Percentiles rank a stretch among this genome's conserved stretches.
phyloP scores from a whole-genome alignment of 2,329 filamentous ascomycete species.

The Shiraia sp. region DNA sequence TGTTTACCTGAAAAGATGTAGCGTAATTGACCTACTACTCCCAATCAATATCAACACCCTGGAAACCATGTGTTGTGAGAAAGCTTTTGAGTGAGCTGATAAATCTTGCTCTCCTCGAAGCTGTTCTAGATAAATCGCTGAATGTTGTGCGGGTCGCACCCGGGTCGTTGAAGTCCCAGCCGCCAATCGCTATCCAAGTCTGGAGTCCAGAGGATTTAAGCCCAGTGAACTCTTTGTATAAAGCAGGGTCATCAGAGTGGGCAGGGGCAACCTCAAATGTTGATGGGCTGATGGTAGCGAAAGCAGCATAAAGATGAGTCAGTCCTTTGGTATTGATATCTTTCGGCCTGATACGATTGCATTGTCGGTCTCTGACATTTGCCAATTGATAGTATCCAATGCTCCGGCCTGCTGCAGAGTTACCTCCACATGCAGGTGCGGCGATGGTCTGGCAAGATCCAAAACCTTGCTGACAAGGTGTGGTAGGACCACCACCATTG shows the following conservation, averaged over 20 bases:
- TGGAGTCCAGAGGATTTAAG: conserved; percentile 35
- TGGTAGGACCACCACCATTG: not conserved
- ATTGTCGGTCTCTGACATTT: conserved; percentile 4
- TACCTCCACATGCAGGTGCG: conserved; percentile 1
- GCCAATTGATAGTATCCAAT: conserved; percentile 3
- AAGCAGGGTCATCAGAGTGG: not conserved
- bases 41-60: conserved; percentile 54
- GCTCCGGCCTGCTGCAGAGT: not conserved
- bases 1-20: conserved; percentile 4
- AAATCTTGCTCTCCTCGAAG: conserved; percentile 34
- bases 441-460: conserved; percentile 2
- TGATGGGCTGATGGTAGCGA: conserved; percentile 6
- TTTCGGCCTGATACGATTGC: conserved; percentile 1
- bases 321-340: conserved; percentile 7
- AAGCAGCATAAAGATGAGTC: conserved; percentile 12
- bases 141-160: conserved; percentile 44
- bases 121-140: conserved; percentile 27
- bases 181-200: conserved; percentile 48
- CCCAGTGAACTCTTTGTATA: conserved; percentile 2
- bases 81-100: conserved; percentile 42
- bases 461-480: conserved; percentile 3
- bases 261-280: conserved; percentile 7
- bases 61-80: conserved; percentile 47
- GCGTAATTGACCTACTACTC: conserved; percentile 23
- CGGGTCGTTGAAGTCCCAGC: conserved; percentile 46